Conservation (phyloP, 2,329 filamentous ascomycete species). For the Aspergillus thermomutatus region DNA sequence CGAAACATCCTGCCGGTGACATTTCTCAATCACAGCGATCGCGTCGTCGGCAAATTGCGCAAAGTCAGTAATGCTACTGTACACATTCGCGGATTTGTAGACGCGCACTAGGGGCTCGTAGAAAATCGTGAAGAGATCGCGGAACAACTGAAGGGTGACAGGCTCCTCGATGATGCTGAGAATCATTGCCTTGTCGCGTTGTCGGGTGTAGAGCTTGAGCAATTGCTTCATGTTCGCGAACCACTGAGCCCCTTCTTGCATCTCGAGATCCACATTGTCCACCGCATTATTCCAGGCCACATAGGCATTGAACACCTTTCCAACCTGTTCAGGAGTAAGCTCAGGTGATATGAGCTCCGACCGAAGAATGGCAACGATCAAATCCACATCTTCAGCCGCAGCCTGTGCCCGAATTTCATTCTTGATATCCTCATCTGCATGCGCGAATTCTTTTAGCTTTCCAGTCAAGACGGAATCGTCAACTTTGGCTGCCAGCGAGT, state of each 20-base stretch:
- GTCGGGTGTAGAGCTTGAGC: constrained; percentile 83
- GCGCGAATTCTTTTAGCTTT: constrained; percentile 77
- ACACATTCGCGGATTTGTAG: constrained; percentile 98
- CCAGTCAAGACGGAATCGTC: constrained; percentile 73
- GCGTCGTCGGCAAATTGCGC: constrained; percentile 89
- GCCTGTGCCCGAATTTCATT: constrained; percentile 71
- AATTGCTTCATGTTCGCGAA: constrained; percentile 95
- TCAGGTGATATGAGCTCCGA: constrained; percentile 72
- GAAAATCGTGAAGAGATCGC: constrained; percentile 96
- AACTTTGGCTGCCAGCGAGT: constrained; percentile 71
- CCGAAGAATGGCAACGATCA: constrained; percentile 79
- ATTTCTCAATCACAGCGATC: constrained; percentile 71
- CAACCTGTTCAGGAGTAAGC: constrained; percentile 71
- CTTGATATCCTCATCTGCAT: constrained; percentile 73
- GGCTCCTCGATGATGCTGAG: constrained; percentile 91
- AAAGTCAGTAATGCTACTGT: constrained; percentile 96
- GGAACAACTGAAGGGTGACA: constrained; percentile 92
- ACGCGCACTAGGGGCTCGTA: constrained; percentile 96
- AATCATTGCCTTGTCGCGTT: constrained; percentile 98
- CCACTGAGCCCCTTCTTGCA: constrained; percentile 83
- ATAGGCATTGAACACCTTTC: constrained; percentile 86
- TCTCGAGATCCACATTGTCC: constrained; percentile 80
- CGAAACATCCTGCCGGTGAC: constrained; percentile 73
- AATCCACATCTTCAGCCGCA: constrained; percentile 68
- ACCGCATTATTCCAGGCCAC: constrained; percentile 95